Base-by-base conservation (phyloP, 768 basidiomycete genomes). In the Termitomyces sp. region DNA sequence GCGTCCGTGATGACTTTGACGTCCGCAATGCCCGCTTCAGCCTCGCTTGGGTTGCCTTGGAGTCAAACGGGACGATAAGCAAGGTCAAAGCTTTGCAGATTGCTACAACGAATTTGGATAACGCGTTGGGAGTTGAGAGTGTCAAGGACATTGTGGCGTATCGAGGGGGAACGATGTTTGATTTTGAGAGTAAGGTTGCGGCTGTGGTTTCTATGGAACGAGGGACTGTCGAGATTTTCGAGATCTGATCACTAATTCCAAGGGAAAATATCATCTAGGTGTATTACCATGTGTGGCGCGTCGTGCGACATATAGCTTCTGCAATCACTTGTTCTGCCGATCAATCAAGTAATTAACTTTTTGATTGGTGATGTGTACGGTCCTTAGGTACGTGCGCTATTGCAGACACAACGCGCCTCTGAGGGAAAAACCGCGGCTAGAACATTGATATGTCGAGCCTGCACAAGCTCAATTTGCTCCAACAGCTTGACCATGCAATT, bases 1-100 rank as follows among this genome's bases (percentile, higher is more conserved):
- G 84, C 2, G 74, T 82, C 15, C 65, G 70, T 5, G 80, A 85
- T 56, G 80, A 80, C 34, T 86, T 80, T 76, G 73, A 76, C 44
- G 85, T 85, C 3, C 79, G 84, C 26, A 88, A 87, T 58, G 78
- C 82, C 2, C 76, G 88, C 8, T 87, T 90, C 55, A 89, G 93
- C 19, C 57, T 77, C 3, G 79, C 72, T 35, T 80, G 81, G 81
- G 62, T 60, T 43, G 58, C 66, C 1, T 62, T 69, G 19, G 68
- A 68, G 11, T 64, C 70, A 5, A 66, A 70, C 42, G 80, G 80
- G 3, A 63, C 63, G 22, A 74, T 83, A 37, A 64, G 67, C 55
- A 67, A 65, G 34, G 55, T 67, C 8, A 66, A 71, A 34, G 78
- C 78, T 1, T 48, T 78, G 19, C 45, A 51, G 40, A 53, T 62